These are phyloP conservation scores for Lachnellula suecica DNA, from an alignment of 2,329 filamentous ascomycete genomes.

Conservation along the genomic window DNA sequence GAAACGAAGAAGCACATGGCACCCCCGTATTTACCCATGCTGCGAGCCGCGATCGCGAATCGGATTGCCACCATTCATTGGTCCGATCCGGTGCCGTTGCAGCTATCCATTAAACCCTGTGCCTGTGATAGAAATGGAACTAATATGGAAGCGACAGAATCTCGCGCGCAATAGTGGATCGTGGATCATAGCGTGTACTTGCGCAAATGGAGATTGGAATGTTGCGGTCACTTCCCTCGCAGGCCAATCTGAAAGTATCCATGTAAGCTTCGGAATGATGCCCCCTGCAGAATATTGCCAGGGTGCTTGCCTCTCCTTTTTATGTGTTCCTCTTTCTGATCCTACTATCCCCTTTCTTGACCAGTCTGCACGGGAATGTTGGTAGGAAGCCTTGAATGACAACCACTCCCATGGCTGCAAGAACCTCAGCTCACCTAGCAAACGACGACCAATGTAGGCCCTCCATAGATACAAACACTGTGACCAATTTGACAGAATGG, in stretches of 20 bases:
- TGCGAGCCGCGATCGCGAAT: conserved; percentile 29
- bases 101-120: conserved; percentile 7
- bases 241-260: conserved; percentile 23
- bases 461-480: background rate
- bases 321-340: background rate
- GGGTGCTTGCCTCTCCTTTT: conserved; percentile 3
- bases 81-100: conserved; percentile 15
- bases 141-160: conserved; percentile 11
- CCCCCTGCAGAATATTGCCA: conserved; percentile 22
- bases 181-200: background rate
- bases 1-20: conserved; percentile 20
- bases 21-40: conserved; percentile 20
- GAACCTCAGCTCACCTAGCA: background rate
- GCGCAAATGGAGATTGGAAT: conserved; percentile 15
- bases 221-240: background rate
- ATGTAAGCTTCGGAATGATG: conserved; percentile 26
- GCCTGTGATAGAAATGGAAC: conserved; percentile 10
- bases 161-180: background rate
- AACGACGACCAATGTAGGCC: background rate
- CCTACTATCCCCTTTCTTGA: background rate
- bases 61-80: conserved; percentile 22
- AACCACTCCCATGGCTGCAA: conserved; percentile 1
- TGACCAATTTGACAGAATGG: background rate
- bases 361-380: background rate
- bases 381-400: background rate